Base-by-base conservation (phyloP, 75 land plant genomes). In the Ceratopteris richardii region DNA sequence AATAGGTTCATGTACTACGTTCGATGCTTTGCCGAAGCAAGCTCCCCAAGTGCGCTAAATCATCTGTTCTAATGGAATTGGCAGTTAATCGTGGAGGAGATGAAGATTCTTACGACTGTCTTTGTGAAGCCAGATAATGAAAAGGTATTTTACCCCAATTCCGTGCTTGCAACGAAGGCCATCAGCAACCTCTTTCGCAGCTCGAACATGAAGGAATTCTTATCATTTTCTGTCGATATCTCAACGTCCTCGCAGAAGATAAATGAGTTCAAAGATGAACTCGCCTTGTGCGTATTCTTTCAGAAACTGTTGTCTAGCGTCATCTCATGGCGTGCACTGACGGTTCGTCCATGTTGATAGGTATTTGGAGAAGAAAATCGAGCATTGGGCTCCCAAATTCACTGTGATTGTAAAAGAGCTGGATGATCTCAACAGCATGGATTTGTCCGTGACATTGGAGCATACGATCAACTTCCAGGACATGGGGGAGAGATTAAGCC, bases 81-180 rank as follows among this genome's bases (percentile, higher is more conserved):
- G n/a, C n/a, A n/a, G n/a, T n/a, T n/a, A n/a, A n/a, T n/a, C n/a
- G n/a, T n/a, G n/a, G n/a, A n/a, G n/a, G 98, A 94, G 67, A 94
- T 94, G 98, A 94, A 94, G 59, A 86, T 94, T 47, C 41, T 94
- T 50, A 75, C 88, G 10, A 94, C 98, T 1, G 77, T 90, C 0
- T 90, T 94, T 47, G 31, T 94, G 58, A 74, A 87, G 33, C 72
- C 72, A 52, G 90, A 86, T 60, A 90, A 90, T 64, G 74, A 61
- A 62, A 90, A 90, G 76, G 70, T 94, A 5, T 58, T 66, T 22
- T 90, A 77, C 42, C 98, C 91, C 26, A 94, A 94, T 44, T 74
- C n/a, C n/a, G n/a, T n/a, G n/a, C n/a, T n/a, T n/a, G n/a, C n/a
- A n/a, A n/a, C n/a, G n/a, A n/a, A n/a, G n/a, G n/a, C n/a, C n/a